A percentile compares a stretch with the other conserved stretches of the same genome.
phyloP scores from a whole-genome alignment of 805 yeast genomes.

The Vanderwaltozyma yarrowii region DNA sequence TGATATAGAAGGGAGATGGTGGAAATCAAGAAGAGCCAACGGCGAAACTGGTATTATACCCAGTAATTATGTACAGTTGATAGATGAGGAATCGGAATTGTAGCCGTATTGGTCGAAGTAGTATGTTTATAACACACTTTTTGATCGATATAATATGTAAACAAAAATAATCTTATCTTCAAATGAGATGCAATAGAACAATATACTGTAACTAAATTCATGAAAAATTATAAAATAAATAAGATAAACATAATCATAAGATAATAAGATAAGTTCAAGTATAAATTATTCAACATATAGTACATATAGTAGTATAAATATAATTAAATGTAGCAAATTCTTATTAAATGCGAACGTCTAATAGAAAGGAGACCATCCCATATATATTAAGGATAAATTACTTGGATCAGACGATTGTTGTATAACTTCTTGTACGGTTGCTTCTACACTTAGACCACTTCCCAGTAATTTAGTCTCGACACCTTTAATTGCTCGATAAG shows the following conservation, averaged over 20 bases:
- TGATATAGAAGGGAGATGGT: conserved; percentile 94
- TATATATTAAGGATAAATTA: conserved; percentile 64
- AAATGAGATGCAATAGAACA: not conserved
- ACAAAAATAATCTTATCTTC: not conserved
- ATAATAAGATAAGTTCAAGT: not conserved
- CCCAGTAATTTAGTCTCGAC: conserved; percentile 63
- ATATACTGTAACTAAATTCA: not conserved
- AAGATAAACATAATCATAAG: not conserved
- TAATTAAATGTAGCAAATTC: too few species aligned
- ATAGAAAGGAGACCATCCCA: conserved; percentile 80
- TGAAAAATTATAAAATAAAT: not conserved
- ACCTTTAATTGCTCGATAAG: conserved; percentile 62
- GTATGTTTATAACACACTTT: too few species aligned
- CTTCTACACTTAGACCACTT: conserved; percentile 66
- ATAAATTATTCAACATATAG: too few species aligned
- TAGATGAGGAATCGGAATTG: conserved; percentile 34
- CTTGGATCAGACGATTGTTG: conserved; percentile 59
- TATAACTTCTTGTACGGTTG: conserved; percentile 71
- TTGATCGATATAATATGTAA: too few species aligned
- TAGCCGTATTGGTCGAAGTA: too few species aligned
- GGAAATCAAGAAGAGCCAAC: conserved; percentile 85
- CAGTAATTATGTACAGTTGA: conserved; percentile 78
- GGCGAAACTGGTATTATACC: conserved; percentile 98
- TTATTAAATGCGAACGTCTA: conserved; percentile 15
- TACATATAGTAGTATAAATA: too few species aligned